A percentile compares a stretch with the other conserved stretches of the same genome.
These are phyloP conservation scores for Grammothele lineata DNA, from an alignment of 768 basidiomycete species.

Conservation along the genomic window DNA sequence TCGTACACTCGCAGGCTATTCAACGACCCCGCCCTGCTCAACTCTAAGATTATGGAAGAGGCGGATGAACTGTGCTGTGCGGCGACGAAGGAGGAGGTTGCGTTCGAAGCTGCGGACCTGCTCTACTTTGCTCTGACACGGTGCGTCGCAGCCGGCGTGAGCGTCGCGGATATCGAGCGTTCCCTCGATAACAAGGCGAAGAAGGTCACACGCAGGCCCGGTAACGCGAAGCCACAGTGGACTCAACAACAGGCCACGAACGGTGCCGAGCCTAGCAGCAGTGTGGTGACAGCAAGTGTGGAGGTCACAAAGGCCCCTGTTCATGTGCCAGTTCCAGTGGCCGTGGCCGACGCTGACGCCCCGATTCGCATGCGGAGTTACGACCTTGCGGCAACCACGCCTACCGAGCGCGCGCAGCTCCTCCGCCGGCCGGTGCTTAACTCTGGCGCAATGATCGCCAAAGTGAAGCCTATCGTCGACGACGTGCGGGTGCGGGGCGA, in stretches of 20 bases:
- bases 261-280: neutral
- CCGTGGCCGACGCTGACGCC: conserved; percentile 28
- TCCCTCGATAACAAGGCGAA: conserved; percentile 83
- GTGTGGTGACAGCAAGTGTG: conserved; percentile 17
- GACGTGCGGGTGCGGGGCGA: conserved; percentile 84
- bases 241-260: conserved; percentile 22
- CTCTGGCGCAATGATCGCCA: conserved; percentile 83
- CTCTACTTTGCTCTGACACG: conserved; percentile 88
- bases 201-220: conserved; percentile 81
- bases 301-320: conserved; percentile 5
- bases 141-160: conserved; percentile 80
- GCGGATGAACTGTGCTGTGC: conserved; percentile 94
- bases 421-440: conserved; percentile 88
- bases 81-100: conserved; percentile 71
- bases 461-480: conserved; percentile 92
- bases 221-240: conserved; percentile 91
- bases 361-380: conserved; percentile 78
- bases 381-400: conserved; percentile 45
- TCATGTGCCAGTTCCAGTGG: conserved; percentile 19
- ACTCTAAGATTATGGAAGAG: conserved; percentile 96
- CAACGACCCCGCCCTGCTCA: conserved; percentile 72
- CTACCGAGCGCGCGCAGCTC: conserved; percentile 57
- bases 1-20: conserved; percentile 91
- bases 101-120: conserved; percentile 94
- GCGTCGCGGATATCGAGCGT: conserved; percentile 75